These are phyloP conservation scores for Protomyces inundatus DNA, from an alignment of 1,139 yeast species.

Conservation along the genomic window DNA sequence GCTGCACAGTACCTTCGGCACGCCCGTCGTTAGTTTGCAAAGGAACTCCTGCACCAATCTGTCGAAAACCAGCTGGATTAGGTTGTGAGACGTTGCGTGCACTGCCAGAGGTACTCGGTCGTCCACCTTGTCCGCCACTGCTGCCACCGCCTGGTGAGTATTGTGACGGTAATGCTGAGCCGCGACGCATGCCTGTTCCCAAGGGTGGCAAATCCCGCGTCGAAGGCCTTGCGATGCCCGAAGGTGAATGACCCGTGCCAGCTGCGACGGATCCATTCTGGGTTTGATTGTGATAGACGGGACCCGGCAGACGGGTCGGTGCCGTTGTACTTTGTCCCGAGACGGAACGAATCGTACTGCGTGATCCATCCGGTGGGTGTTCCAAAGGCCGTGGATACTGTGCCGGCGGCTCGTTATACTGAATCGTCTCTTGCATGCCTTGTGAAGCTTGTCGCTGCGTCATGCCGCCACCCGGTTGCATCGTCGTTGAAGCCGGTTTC, in stretches of 20 bases:
- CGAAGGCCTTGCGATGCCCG: neutral
- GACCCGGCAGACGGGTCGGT: constrained; percentile 8
- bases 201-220: neutral
- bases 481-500: neutral
- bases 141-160: neutral
- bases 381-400: neutral
- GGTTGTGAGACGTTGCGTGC: constrained; percentile 18
- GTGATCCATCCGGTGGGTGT: neutral
- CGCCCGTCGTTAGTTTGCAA: neutral
- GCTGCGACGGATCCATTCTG: too few species aligned
- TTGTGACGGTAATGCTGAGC: neutral
- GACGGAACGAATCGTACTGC: constrained; percentile 13
- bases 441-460: neutral
- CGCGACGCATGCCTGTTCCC: neutral
- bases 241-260: neutral
- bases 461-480: neutral
- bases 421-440: neutral
- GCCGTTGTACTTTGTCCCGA: constrained; percentile 21
- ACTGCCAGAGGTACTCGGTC: neutral
- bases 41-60: neutral
- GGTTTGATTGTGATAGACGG: neutral
- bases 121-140: neutral
- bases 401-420: neutral
- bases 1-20: too few species aligned
- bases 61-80: neutral